Percentiles rank a stretch among this genome's conserved stretches.
Evolutionary conservation across 345 rosid genomes (phyloP).

Genomic region (Triadica sebifera): DNA sequence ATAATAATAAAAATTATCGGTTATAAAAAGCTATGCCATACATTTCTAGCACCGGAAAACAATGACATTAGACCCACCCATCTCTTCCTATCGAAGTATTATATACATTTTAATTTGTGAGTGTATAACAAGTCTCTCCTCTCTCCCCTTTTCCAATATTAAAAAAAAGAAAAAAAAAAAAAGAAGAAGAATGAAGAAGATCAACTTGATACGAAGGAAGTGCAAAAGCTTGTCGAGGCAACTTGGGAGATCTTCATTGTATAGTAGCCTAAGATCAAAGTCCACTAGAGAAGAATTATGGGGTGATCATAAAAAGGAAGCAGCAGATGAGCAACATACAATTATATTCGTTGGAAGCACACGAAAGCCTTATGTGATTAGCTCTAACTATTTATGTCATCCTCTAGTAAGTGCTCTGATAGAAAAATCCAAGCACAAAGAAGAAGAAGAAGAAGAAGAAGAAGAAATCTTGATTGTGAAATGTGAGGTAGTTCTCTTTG

Average conservation of each 20-base stretch:
- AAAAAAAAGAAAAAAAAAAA: background rate
- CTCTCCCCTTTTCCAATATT: background rate
- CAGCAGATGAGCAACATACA: conserved; percentile 18
- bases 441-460: conserved; percentile 37
- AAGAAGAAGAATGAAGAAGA: conserved; percentile 85
- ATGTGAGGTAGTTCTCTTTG: conserved; percentile 87
- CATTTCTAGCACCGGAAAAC: conserved; percentile 42
- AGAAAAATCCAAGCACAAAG: conserved; percentile 52
- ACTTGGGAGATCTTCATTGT: conserved; percentile 62
- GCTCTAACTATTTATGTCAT: conserved; percentile 66
- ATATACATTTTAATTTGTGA: conserved; percentile 22
- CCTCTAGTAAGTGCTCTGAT: conserved; percentile 68
- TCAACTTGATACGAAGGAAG: conserved; percentile 54
- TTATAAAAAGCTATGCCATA: conserved; percentile 17
- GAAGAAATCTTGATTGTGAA: conserved; percentile 39
- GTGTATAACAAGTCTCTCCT: conserved; percentile 43
- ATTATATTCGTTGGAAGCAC: conserved; percentile 66
- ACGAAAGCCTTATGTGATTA: conserved; percentile 64
- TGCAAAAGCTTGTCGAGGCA: conserved; percentile 85
- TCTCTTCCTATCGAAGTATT: background rate
- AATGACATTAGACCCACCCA: conserved; percentile 42
- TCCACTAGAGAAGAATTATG: conserved; percentile 46
- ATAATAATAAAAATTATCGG: no score
- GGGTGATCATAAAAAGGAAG: conserved; percentile 17
- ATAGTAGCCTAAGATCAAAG: conserved; percentile 63